These are phyloP conservation scores for Boletus barrowsii DNA, from an alignment of 768 basidiomycete species.

Conservation along the genomic window DNA sequence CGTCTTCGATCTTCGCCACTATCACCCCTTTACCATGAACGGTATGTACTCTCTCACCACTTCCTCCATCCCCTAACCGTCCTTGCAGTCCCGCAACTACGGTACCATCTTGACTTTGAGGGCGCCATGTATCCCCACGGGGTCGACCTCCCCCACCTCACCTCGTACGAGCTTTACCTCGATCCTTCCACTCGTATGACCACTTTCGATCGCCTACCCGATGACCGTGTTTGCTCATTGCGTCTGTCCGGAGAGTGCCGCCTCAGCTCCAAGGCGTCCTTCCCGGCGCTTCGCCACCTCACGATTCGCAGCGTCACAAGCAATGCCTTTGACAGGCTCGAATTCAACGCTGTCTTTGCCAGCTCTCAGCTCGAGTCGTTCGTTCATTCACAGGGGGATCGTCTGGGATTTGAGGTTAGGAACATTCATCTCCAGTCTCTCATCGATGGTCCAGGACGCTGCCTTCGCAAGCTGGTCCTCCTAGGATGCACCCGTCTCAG, in stretches of 20 bases:
- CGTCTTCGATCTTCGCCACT: conserved; percentile 32
- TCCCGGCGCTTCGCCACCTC: conserved; percentile 27
- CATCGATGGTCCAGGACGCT: conserved; percentile 10
- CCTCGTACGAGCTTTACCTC: conserved; percentile 34
- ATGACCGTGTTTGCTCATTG: conserved; percentile 25
- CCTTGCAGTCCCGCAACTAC: conserved; percentile 17
- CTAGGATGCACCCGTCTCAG: conserved; percentile 35
- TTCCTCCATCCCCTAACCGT: conserved; percentile 2
- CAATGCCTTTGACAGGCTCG: conserved; percentile 34
- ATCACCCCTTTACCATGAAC: conserved; percentile 20
- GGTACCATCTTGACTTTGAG: conserved; percentile 33
- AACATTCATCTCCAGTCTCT: conserved; percentile 35
- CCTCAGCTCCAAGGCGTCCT: conserved; percentile 10
- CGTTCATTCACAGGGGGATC: conserved; percentile 32
- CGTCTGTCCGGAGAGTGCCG: conserved; percentile 36
- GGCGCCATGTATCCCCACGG: conserved; percentile 35
- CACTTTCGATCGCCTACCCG: conserved; percentile 29
- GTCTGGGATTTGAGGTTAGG: conserved; percentile 37
- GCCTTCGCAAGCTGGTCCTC: conserved; percentile 34
- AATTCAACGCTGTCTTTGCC: conserved; percentile 27
- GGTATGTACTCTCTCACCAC: neutral
- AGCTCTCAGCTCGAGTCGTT: conserved; percentile 34
- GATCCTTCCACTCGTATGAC: conserved; percentile 27
- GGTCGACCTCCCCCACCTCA: conserved; percentile 13
- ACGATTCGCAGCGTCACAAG: conserved; percentile 33